phyloP scores from a whole-genome alignment of 176 grass and related monocot species.

The Carex parvula region DNA sequence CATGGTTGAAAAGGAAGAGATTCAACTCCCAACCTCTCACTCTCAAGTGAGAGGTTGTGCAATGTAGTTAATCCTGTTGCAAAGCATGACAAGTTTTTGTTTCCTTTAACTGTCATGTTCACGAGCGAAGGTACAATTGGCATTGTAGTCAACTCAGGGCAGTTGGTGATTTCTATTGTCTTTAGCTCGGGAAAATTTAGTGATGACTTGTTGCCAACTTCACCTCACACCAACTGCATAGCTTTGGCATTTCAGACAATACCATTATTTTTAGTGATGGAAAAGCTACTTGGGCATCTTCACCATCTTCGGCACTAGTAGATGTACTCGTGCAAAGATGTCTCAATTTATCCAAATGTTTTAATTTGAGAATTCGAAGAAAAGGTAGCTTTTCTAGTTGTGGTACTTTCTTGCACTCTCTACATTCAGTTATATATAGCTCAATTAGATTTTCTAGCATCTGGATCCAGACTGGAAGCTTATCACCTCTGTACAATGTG shows the following conservation, averaged over 20 bases:
- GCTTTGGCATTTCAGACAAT: background rate
- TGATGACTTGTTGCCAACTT: background rate
- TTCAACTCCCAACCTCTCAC: background rate
- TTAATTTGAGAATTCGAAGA: too few species aligned
- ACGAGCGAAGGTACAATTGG: background rate
- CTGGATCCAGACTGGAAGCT: slow-evolving; percentile 9
- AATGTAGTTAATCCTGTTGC: background rate
- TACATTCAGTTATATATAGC: background rate
- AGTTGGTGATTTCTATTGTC: background rate
- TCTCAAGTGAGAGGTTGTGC: background rate
- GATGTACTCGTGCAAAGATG: too few species aligned
- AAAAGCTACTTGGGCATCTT: background rate
- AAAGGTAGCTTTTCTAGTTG: background rate
- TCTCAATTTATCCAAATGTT: too few species aligned
- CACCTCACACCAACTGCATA: background rate
- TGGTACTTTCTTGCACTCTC: background rate
- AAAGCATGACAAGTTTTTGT: background rate
- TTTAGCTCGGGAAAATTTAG: background rate
- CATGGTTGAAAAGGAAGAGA: background rate
- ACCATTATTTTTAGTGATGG: background rate
- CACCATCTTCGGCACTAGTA: too few species aligned
- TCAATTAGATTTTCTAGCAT: background rate
- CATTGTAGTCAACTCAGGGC: background rate
- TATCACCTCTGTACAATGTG: background rate
- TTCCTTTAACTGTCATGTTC: background rate